Evolutionary conservation across 2,329 filamentous ascomycete species (phyloP).

Genomic region (Diaporthe humulicola): DNA sequence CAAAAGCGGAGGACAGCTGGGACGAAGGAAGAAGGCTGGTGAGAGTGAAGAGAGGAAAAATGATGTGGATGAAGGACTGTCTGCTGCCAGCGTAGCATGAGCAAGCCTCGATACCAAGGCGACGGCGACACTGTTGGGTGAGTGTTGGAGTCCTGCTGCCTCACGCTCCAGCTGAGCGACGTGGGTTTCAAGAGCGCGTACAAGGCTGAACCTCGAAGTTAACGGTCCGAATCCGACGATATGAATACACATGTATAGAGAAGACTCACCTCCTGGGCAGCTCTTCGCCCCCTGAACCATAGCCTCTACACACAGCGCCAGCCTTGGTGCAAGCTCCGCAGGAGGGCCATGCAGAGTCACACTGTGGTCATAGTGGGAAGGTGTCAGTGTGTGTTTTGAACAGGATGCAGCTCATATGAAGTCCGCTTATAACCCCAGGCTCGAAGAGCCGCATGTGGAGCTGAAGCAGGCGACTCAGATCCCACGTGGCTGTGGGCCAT

Average conservation of each 20-base stretch:
- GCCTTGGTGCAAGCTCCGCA: conserved; percentile 30
- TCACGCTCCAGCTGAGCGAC: conserved; percentile 28
- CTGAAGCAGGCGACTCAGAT: not conserved
- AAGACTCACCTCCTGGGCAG: conserved; percentile 22
- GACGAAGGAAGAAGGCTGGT: conserved; percentile 24
- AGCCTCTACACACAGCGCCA: conserved; percentile 29
- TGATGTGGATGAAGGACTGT: not conserved
- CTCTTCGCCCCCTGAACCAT: conserved; percentile 24
- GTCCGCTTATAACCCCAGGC: not conserved
- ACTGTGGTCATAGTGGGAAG: not conserved
- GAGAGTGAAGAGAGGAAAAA: conserved; percentile 31
- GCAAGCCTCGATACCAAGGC: conserved; percentile 30
- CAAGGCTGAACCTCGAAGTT: not conserved
- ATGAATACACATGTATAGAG: too few species aligned
- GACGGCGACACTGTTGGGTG: conserved; percentile 26
- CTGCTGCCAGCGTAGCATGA: conserved; percentile 14
- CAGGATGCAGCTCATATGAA: not conserved
- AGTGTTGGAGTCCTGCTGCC: conserved; percentile 29
- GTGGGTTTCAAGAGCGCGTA: conserved; percentile 23
- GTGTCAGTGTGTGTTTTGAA: not conserved
- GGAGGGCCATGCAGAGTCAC: conserved; percentile 27
- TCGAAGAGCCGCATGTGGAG: conserved; percentile 17
- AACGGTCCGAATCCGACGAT: not conserved
- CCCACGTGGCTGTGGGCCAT: conserved; percentile 26
- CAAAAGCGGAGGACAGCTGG: conserved; percentile 29